Base-by-base conservation (phyloP, 2,329 filamentous ascomycete genomes). In the Pyrenophora graminea region DNA sequence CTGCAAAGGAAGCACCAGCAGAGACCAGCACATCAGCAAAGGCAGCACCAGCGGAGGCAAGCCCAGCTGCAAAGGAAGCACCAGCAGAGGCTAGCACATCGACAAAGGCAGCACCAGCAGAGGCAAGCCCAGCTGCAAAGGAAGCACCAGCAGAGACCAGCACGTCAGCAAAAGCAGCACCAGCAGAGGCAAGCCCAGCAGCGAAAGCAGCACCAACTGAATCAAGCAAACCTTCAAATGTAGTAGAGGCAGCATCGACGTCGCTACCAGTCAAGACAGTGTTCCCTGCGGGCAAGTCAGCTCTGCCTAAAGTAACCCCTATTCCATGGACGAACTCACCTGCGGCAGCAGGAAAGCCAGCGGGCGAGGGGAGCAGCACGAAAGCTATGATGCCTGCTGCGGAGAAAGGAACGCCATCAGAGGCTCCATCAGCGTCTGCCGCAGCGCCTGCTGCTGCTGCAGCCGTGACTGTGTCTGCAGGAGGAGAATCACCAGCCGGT, bases 391-490 rank as follows among this genome's bases (percentile, higher is more conserved):
- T 25, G 31, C 33, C 45, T 7, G 45, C 27, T 18, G 43, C 30
- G 15, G 27, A 30, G 27, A 30, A 30, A 30, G 27, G 27, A 9
- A 12, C 27, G 7, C 27, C 27, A 30, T 30, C 27, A 30, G 8
- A 7, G 2, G 10, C 9, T 13, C 27, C 27, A 30, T 30, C 27
- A 12, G 27, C 27, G 27, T 34, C 57, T 42, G 43, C 43, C 10
- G 27, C 32, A 4, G 36, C 39, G 7, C 32, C 38, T 9, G 32
- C 48, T 12, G 45, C 49, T 19, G 34, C 54, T 38, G 56, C 15
- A 15, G 15, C 56, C 21, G 52, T 59, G 1, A 53, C 55, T 39
- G 51, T 58, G 7, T 47, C 60, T 25, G 56, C 58, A 8, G 61
- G 55, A 27, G 61, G 59, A 43, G 55, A 50, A 17, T 19, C 38